Base-by-base conservation (phyloP, 2,329 filamentous ascomycete species). In the Calonectria montana region DNA sequence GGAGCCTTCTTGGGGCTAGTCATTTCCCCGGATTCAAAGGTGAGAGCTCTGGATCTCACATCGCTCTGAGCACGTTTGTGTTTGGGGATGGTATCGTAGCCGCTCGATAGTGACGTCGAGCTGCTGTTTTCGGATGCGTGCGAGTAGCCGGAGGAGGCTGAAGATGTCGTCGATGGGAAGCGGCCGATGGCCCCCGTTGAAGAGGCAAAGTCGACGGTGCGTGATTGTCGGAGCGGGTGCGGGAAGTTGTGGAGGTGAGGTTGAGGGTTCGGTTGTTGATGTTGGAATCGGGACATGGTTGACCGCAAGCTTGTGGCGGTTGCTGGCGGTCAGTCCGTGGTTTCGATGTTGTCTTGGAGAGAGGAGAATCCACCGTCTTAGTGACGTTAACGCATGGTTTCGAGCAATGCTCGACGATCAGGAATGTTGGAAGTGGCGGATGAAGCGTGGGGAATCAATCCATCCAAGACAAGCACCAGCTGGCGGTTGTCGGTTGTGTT, bases 51-150 rank as follows among this genome's bases (percentile, higher is more conserved):
- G 71, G 88, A 88, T 69, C 84, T 81, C 69, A 89, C 89, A 86
- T 97, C 94, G 84, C 94, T 96, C 82, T 92, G 89, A 72, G 94
- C 94, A 81, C 94, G 91, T 82, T 91, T 93, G 80, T 96, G 94
- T 61, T 88, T 87, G 72, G 83, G 78, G 71, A 81, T 81, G 71
- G 81, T 75, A 25, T 76, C 83, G 81, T 90, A 90, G 55, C 86
- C 87, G 81, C 90, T 91, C 39, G 94, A 94, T n/a, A 89, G 89
- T 74, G 91, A 88, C 37, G 94, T 96, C 21, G 93, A 94, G 75
- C 93, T 87, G 59, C 93, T 83, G 69, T 89, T 86, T 50, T 91
- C 89, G 74, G 91, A 91, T 62, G 83, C 79, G 73, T 88, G 86
- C 1, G 92, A 94, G 81, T 91, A 93, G 68, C 87, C 89, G 4